A percentile compares a stretch with the other conserved stretches of the same genome.
These are phyloP conservation scores for Pleurotus eryngii DNA, from an alignment of 768 basidiomycete genomes.

Conservation along the genomic window DNA sequence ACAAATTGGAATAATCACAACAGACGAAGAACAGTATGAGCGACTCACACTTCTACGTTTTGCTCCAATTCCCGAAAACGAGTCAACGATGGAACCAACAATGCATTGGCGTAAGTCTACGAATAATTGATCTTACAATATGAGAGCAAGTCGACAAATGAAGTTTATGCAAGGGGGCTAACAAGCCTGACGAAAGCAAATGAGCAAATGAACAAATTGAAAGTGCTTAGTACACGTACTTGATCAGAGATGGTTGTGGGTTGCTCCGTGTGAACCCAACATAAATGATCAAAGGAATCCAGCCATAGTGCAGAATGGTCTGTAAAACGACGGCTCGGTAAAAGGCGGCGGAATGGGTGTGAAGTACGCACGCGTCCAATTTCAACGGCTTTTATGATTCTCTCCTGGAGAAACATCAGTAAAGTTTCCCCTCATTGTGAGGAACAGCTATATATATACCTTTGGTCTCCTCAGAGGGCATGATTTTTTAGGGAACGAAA, in stretches of 20 bases:
- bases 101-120: conserved; percentile 17
- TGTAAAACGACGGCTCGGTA: conserved; percentile 24
- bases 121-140: conserved; percentile 18
- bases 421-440: neutral
- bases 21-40: no score
- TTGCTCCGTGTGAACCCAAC: conserved; percentile 90
- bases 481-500: conserved; percentile 22
- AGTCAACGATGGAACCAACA: no score
- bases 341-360: neutral
- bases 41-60: no score
- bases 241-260: conserved; percentile 93
- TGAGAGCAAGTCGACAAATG: conserved; percentile 4
- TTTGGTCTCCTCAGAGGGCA: conserved; percentile 93
- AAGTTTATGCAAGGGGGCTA: conserved; percentile 80
- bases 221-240: conserved; percentile 52
- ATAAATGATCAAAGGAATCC: conserved; percentile 97
- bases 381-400: conserved; percentile 78
- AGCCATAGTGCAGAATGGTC: conserved; percentile 91
- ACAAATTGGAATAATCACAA: conserved; percentile 63
- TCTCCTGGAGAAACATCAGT: conserved; percentile 49
- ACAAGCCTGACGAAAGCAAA: conserved; percentile 60
- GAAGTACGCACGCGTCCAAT: conserved; percentile 65
- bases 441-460: conserved; percentile 37
- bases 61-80: no score
- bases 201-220: conserved; percentile 2